Base-by-base conservation (phyloP, 805 yeast species). In the Candida dajiaensis region DNA sequence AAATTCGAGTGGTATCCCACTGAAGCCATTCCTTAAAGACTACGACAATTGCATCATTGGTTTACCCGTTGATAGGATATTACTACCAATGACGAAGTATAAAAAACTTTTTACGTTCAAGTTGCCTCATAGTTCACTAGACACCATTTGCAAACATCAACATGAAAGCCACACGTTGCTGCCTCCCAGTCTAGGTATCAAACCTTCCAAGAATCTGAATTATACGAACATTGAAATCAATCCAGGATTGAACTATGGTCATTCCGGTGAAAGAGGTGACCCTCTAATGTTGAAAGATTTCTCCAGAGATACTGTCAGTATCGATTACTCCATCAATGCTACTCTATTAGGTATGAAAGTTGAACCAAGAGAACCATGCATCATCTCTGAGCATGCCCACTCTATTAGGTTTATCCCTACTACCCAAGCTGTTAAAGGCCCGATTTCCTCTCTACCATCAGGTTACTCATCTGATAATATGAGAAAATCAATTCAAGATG, bases 81-180 rank as follows among this genome's bases (percentile, higher is more conserved):
- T 80, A 31, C 67, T 68, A 45, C 81, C 84, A 3, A 59, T 70
- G 28, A 64, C 66, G 12, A 73, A 68, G 52, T 79, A 80, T 54
- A 78, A 78, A 55, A 80, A 80, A 56, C 77, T 72, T 51, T 77
- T 80, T 61, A 74, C 77, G 38, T 80, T 80, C 61, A 78, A 72
- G 57, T 70, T 80, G 42, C 86, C 86, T 1, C 64, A 70, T 35
- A 73, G 72, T 51, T 58, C 78, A 22, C 61, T 80, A 37, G 85
- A 80, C 54, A 72, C 73, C 19, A 62, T 73, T 8, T 80, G 85
- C 54, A 67, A 72, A 23, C 76, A 77, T 53, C 67, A 66, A 33
- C 70, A 66, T 40, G 66, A 60, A 40, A 46, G 59, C 3, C 75
- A 71, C 51, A 63, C 66, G 23, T 49, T 66, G 25, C 48, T 70